Base-by-base conservation (phyloP, 1,284 basidiomycete species). In the Melampsora occidentalis region DNA sequence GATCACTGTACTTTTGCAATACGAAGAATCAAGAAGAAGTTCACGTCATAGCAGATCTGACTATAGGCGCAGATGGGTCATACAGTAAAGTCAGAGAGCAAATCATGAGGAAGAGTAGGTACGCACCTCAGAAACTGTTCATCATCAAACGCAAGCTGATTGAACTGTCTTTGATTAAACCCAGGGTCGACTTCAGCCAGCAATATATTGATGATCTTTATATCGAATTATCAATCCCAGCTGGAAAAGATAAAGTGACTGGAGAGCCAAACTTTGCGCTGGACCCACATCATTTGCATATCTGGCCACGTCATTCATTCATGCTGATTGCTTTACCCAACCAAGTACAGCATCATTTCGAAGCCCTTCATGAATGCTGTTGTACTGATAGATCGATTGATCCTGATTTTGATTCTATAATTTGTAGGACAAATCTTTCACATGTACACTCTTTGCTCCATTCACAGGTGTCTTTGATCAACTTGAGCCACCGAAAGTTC, bases 321-420 rank as follows among this genome's bases (percentile, higher is more conserved):
- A 99, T 99, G 96, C 88, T 99, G 81, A 97, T 99, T 81, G 97
- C 94, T 22, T 89, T 99, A 69, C 94, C 96, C 79, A 99, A 97
- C 86, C 90, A 92, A 87, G 94, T 94, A 84, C 66, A 48, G 78
- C 76, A 80, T 77, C 81, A 81, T 79, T 69, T 76, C 76, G 77
- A 16, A 48, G 59, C 61, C 28, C 22, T 42, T 53, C n/a, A 10
- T 33, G 9, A 18, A 22, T 71, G n/a, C n/a, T 61, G 28, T 51
- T 42, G 59, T 5, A 46, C 49, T n/a, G 53, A 63, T 12, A 53
- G 18, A 10, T 69, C 16, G 16, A 48, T 31, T 62, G 25, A 25
- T 7, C 33, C 31, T 62, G 0, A 14, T 64, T 78, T 63, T 79
- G 65, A 81, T 90, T 92, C 91, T 94, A 83, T 89, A 88, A 84